These are phyloP conservation scores for Mortierella sp. DNA, from an alignment of 371 early-diverging fungal species.

Conservation along the genomic window DNA sequence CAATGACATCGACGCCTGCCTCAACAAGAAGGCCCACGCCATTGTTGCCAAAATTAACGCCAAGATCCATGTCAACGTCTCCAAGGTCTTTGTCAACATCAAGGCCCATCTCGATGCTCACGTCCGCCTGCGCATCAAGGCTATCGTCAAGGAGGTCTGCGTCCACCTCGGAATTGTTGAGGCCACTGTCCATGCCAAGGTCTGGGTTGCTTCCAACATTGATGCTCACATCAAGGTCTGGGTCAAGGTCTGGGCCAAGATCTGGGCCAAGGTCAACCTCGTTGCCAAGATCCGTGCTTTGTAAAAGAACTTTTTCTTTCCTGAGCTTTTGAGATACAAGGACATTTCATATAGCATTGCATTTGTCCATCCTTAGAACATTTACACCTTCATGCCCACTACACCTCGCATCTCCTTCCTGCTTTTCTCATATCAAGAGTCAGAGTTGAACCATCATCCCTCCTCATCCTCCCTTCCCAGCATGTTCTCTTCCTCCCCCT, in stretches of 20 bases:
- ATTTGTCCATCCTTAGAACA: constrained; percentile 8
- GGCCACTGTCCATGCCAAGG: constrained; percentile 1
- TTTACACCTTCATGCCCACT: not conserved
- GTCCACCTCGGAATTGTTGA: constrained; percentile 5
- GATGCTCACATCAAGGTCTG: not conserved
- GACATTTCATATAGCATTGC: not conserved
- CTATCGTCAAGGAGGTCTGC: not conserved
- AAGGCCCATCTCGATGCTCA: constrained; percentile 10
- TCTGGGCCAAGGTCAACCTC: constrained; percentile 10
- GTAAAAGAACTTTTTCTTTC: not conserved
- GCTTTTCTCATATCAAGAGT: not conserved
- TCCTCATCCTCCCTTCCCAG: not conserved
- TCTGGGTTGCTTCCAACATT: constrained; percentile 20
- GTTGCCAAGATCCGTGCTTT: constrained; percentile 1
- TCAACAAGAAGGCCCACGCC: constrained; percentile 4
- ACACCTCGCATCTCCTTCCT: not conserved
- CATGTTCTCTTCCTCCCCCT: not conserved
- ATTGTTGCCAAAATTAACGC: constrained; percentile 16
- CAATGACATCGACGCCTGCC: constrained; percentile 3
- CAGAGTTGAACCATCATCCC: constrained; percentile 2
- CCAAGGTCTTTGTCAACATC: not conserved
- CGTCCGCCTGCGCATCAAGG: constrained; percentile 12
- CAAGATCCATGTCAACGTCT: constrained; percentile 1
- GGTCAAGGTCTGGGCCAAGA: constrained; percentile 8
- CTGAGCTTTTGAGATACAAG: not conserved